Evolutionary conservation across 179 eudicot species (phyloP).

Genomic region (Kewa caespitosa): DNA sequence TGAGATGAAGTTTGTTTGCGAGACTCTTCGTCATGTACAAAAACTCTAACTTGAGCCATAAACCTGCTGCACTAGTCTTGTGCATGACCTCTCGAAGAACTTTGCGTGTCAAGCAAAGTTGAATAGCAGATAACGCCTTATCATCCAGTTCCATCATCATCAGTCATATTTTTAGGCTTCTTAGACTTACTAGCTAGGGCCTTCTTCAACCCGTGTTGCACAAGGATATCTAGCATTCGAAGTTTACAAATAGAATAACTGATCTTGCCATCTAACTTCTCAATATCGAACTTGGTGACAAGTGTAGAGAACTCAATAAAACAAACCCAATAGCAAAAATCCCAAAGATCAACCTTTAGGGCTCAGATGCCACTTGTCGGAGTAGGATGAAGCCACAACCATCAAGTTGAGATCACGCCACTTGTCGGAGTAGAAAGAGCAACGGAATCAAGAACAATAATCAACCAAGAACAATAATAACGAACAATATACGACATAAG

Average conservation of each 20-base stretch:
- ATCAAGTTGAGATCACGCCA: too few species aligned
- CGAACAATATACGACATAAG: too few species aligned
- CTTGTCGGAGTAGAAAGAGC: too few species aligned
- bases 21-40: background rate
- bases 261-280: constrained; percentile 7
- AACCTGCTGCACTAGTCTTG: background rate
- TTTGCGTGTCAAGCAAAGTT: background rate
- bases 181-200: background rate
- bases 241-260: background rate
- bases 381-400: too few species aligned
- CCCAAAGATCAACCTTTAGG: too few species aligned
- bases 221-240: constrained; percentile 4
- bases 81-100: background rate
- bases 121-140: background rate
- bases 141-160: background rate
- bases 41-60: background rate
- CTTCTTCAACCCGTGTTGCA: too few species aligned
- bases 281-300: background rate
- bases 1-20: background rate
- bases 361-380: too few species aligned
- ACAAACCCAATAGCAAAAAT: too few species aligned
- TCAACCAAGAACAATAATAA: too few species aligned
- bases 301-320: too few species aligned
- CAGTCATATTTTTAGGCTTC: background rate
- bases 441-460: too few species aligned